Evolutionary conservation across 768 basidiomycete genomes (phyloP).

Genomic region (Trametes cinnabarina): DNA sequence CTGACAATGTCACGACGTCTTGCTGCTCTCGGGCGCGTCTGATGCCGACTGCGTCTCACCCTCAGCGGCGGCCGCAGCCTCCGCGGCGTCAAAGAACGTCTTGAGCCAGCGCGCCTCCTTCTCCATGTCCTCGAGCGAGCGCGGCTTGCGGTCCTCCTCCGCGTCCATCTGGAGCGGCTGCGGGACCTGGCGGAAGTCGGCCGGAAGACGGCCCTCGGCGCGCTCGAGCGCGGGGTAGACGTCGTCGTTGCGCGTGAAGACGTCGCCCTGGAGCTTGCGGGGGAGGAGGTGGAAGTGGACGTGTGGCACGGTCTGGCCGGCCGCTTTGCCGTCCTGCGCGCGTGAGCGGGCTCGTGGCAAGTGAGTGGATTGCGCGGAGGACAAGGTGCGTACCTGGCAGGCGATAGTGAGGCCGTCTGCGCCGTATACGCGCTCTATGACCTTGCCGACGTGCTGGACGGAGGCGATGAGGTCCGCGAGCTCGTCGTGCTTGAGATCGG

Average conservation of each 20-base stretch:
- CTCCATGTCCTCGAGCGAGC: conserved; percentile 53
- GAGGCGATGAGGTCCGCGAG: conserved; percentile 76
- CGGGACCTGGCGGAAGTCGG: conserved; percentile 31
- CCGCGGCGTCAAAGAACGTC: conserved; percentile 36
- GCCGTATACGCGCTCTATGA: conserved; percentile 78
- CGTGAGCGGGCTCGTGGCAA: not conserved
- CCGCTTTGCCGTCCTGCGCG: conserved; percentile 76
- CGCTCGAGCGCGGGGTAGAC: conserved; percentile 77
- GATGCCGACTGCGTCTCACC: not conserved
- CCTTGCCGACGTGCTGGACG: conserved; percentile 73
- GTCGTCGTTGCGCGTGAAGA: conserved; percentile 65
- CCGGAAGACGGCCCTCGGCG: conserved; percentile 51
- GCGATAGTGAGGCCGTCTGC: conserved; percentile 86
- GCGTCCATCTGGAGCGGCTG: conserved; percentile 38
- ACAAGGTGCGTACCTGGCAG: conserved; percentile 58
- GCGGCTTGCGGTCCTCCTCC: conserved; percentile 44
- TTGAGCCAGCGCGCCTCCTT: conserved; percentile 51
- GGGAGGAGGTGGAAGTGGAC: conserved; percentile 97
- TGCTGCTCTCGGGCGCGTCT: not conserved
- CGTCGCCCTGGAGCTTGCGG: conserved; percentile 66
- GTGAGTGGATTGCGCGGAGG: not conserved
- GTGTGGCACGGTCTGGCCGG: conserved; percentile 85
- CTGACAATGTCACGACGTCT: not conserved
- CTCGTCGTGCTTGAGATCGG: conserved; percentile 54
- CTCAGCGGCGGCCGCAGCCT: conserved; percentile 1